These are phyloP conservation scores for Agrocybe pediades DNA, from an alignment of 768 basidiomycete species.

Conservation along the genomic window DNA sequence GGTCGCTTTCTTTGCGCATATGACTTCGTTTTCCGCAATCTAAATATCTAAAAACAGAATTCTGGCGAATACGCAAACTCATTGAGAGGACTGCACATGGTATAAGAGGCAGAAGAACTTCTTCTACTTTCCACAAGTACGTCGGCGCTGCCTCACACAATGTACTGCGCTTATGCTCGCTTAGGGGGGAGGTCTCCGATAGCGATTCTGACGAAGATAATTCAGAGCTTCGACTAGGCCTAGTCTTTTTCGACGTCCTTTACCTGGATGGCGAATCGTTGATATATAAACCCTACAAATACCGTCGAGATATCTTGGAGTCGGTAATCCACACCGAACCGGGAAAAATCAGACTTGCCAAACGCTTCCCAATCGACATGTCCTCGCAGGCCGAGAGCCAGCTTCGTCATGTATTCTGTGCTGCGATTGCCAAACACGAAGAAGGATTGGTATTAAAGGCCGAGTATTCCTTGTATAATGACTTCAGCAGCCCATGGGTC, in stretches of 20 bases:
- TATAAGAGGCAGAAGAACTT: conserved; percentile 28
- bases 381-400: conserved; percentile 14
- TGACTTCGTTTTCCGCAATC: no score
- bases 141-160: conserved; percentile 1
- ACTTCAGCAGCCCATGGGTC: conserved; percentile 71
- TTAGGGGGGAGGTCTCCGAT: conserved; percentile 26
- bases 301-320: conserved; percentile 66
- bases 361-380: conserved; percentile 51
- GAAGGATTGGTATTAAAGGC: conserved; percentile 84
- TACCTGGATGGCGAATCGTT: conserved; percentile 64
- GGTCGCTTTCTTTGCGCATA: conserved; percentile 45
- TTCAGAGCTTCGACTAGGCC: conserved; percentile 60
- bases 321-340: conserved; percentile 48
- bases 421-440: conserved; percentile 50
- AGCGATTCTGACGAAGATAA: conserved; percentile 33
- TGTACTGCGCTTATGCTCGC: not conserved
- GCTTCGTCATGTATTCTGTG: conserved; percentile 50
- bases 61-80: conserved; percentile 70
- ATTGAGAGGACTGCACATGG: conserved; percentile 61
- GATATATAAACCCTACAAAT: conserved; percentile 53
- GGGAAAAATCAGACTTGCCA: conserved; percentile 66
- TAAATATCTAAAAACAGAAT: conserved; percentile 52
- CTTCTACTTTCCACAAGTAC: conserved; percentile 18
- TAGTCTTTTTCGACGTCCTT: conserved; percentile 89
- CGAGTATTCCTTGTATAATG: conserved; percentile 66